Evolutionary conservation across 345 rosid genomes (phyloP).

Genomic region (Noccaea bulbosa): DNA sequence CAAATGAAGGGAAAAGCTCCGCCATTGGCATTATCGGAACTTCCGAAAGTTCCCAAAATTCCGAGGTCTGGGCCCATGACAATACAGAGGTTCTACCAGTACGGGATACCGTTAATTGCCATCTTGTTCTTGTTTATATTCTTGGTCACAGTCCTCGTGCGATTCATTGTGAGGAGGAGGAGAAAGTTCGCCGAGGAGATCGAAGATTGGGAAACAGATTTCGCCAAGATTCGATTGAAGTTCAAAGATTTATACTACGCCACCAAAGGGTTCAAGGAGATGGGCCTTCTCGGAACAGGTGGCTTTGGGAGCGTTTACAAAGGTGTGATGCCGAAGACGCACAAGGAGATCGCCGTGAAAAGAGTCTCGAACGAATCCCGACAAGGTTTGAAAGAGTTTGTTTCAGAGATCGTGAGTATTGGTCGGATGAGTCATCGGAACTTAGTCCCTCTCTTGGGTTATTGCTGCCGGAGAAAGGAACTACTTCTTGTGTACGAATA

Average conservation of each 20-base stretch:
- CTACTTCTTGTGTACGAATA: no score
- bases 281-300: conserved; percentile 65
- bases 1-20: background rate
- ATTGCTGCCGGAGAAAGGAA: no score
- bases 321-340: no score
- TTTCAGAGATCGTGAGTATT: no score
- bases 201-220: conserved; percentile 73
- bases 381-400: no score
- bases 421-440: no score
- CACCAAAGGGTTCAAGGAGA: conserved; percentile 36
- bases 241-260: conserved; percentile 68
- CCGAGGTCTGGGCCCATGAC: conserved; percentile 40
- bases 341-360: no score
- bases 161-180: conserved; percentile 42
- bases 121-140: conserved; percentile 8
- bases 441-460: no score
- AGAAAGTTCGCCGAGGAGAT: conserved; percentile 60
- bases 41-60: conserved; percentile 45
- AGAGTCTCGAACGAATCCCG: no score
- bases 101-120: conserved; percentile 41
- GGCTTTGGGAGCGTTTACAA: conserved; percentile 78
- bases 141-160: background rate
- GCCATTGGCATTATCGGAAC: background rate
- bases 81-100: conserved; percentile 31
- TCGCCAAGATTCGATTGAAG: conserved; percentile 62